Conservation (phyloP, 2,329 filamentous ascomycete genomes). For the Byssoonygena ceratinophila region DNA sequence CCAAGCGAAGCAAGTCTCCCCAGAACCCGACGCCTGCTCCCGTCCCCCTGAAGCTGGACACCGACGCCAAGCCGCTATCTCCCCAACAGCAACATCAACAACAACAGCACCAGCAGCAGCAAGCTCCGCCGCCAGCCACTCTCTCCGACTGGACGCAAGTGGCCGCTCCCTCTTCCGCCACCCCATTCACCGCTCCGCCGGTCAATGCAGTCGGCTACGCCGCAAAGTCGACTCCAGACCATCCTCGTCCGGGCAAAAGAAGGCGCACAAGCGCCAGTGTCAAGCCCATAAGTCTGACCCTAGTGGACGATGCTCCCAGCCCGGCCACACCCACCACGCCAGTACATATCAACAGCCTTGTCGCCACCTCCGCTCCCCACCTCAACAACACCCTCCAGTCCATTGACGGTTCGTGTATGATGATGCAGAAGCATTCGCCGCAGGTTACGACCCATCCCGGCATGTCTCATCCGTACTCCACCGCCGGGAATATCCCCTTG, state of each 20-base stretch:
- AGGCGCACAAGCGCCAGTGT: slow-evolving; percentile 29
- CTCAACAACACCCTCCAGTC: neutral
- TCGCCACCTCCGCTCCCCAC: neutral
- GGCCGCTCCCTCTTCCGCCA: slow-evolving; percentile 20
- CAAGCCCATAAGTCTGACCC: slow-evolving; percentile 45
- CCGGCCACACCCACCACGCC: slow-evolving; percentile 21
- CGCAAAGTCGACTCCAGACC: slow-evolving; percentile 45
- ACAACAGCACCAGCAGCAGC: slow-evolving; percentile 21
- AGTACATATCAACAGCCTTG: slow-evolving; percentile 17
- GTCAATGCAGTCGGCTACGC: slow-evolving; percentile 29
- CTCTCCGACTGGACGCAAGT: slow-evolving; percentile 31
- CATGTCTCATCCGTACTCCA: slow-evolving; percentile 21
- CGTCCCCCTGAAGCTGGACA: slow-evolving; percentile 20
- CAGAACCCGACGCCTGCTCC: slow-evolving; percentile 11
- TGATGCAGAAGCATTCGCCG: slow-evolving; percentile 4
- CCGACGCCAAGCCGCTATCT: slow-evolving; percentile 22
- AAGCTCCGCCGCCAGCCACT: slow-evolving; percentile 19
- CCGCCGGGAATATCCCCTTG: slow-evolving; percentile 23
- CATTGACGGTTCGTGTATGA: neutral
- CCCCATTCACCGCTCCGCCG: slow-evolving; percentile 19
- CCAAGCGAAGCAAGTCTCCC: slow-evolving; percentile 17
- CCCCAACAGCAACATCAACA: slow-evolving; percentile 18
- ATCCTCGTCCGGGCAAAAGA: slow-evolving; percentile 35
- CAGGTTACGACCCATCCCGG: slow-evolving; percentile 20
- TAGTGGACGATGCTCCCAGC: slow-evolving; percentile 45